Base-by-base conservation (phyloP, 306 rosid genomes). In the Medicago lupulina region DNA sequence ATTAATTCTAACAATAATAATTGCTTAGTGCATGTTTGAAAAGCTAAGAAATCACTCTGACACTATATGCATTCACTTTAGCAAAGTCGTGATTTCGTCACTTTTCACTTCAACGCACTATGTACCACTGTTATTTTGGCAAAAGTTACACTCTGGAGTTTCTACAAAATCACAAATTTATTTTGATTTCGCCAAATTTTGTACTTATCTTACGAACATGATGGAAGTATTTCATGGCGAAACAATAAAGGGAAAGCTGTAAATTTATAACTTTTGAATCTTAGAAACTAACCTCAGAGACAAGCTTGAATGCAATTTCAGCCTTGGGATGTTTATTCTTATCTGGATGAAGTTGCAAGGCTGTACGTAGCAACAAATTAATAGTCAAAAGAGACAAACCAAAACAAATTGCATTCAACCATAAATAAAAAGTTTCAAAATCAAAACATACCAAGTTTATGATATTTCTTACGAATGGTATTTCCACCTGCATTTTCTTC, bases 331-430 rank as follows among this genome's bases (percentile, higher is more conserved):
- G 97, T 38, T 86, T 76, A 82, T 95, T 95, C 88, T 95, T 95
- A 71, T 95, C 97, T 51, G 99, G 99, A 76, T 95, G 99, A 83
- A 95, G 96, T 70, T 89, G 91, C 77, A 95, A 84, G 34, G 99
- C 99, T 95, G 87, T 72, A 65, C n/a, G 0, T 28, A 28, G 31
- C 59, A 73, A 16, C 47, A 66, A 51, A 9, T 17, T 66, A 51
- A 46, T 25, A 53, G 23, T 59, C 40, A 82, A 12, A 8, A 49
- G 18, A 44, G 12, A 81, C n/a, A 62, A 66, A 60, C 43, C 54
- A 21, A 21, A 38, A 50, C 50, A 60, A 49, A 73, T 41, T 67
- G 58, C n/a, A 75, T 8, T 46, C 46, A 21, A 67, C 8, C 16
- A 60, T 2, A 21, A 21, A 58, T 0, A 65, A 16, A 68, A 36